phyloP scores from a whole-genome alignment of 2,329 filamentous ascomycete species.

The Penicillium verrucosum region DNA sequence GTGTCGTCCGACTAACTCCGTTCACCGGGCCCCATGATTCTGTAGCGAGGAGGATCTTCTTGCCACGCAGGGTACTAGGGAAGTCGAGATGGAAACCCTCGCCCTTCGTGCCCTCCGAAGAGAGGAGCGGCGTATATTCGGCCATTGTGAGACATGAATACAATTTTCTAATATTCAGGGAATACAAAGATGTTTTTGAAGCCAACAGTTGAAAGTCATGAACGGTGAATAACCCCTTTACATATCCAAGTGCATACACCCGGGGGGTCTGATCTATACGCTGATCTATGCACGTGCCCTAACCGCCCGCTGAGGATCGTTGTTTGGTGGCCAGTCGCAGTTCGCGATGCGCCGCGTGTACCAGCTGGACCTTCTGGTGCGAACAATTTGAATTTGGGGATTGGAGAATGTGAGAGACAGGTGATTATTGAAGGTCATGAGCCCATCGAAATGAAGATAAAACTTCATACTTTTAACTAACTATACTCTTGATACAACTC shows the following conservation, averaged over 20 bases:
- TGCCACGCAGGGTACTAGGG: slow-evolving; percentile 52
- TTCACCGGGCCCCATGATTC: slow-evolving; percentile 72
- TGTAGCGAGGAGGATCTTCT: slow-evolving; percentile 64
- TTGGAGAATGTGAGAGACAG: neutral
- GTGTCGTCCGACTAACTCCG: slow-evolving; percentile 68
- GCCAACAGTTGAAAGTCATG: neutral
- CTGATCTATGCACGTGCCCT: slow-evolving; percentile 14
- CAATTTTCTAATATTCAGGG: neutral
- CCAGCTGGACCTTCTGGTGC: neutral
- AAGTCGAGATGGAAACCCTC: slow-evolving; percentile 27
- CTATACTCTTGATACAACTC: neutral
- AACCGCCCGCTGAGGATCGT: slow-evolving; percentile 12
- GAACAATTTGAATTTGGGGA: neutral
- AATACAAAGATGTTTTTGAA: neutral
- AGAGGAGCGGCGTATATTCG: slow-evolving; percentile 16
- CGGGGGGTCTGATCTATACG: neutral
- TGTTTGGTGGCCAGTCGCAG: slow-evolving; percentile 17
- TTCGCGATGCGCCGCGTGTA: slow-evolving; percentile 10
- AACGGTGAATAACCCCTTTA: neutral
- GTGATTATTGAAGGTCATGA: neutral
- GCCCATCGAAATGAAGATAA: neutral
- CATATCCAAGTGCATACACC: neutral
- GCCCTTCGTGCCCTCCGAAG: slow-evolving; percentile 7
- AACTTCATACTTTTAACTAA: neutral
- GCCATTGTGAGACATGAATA: slow-evolving; percentile 8